Evolutionary conservation across 108 stramenopile species (phyloP).

Genomic region (Cyclostephanos tholiformis): DNA sequence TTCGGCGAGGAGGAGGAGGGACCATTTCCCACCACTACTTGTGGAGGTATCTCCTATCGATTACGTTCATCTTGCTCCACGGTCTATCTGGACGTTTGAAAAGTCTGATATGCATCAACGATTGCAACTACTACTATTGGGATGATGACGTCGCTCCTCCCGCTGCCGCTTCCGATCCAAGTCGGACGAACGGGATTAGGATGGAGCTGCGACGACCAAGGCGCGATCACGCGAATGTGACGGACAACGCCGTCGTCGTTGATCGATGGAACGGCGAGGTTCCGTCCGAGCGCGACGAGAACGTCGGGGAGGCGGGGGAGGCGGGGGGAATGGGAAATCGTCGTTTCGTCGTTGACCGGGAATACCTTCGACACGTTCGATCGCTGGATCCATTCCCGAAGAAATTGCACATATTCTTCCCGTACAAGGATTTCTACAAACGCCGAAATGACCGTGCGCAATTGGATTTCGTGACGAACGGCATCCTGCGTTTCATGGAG

Average conservation of each 20-base stretch:
- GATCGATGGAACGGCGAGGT: not conserved
- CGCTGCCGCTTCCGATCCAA: not conserved
- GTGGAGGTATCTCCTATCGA: not conserved
- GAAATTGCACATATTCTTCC: slow-evolving; percentile 6
- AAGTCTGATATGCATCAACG: not conserved
- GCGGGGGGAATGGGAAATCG: too few relatives aligned
- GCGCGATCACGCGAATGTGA: not conserved
- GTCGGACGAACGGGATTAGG: not conserved
- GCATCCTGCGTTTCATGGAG: slow-evolving; percentile 13
- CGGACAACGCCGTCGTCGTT: not conserved
- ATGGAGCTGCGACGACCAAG: not conserved
- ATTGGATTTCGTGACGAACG: slow-evolving; percentile 11
- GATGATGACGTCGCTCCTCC: not conserved
- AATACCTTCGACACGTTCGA: slow-evolving; percentile 3
- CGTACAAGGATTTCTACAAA: slow-evolving; percentile 9
- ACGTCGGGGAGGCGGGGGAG: too few relatives aligned
- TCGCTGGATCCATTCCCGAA: slow-evolving; percentile 1
- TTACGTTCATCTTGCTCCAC: not conserved
- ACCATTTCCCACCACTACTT: too few relatives aligned
- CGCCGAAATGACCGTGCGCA: not conserved
- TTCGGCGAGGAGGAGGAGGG: too few relatives aligned
- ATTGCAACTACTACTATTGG: not conserved
- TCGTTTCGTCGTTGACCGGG: not conserved
- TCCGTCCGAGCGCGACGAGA: not conserved
- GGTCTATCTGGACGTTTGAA: not conserved